phyloP scores from a whole-genome alignment of 495 filamentous ascomycete genomes.

The Hyaloscypha bicolor region DNA sequence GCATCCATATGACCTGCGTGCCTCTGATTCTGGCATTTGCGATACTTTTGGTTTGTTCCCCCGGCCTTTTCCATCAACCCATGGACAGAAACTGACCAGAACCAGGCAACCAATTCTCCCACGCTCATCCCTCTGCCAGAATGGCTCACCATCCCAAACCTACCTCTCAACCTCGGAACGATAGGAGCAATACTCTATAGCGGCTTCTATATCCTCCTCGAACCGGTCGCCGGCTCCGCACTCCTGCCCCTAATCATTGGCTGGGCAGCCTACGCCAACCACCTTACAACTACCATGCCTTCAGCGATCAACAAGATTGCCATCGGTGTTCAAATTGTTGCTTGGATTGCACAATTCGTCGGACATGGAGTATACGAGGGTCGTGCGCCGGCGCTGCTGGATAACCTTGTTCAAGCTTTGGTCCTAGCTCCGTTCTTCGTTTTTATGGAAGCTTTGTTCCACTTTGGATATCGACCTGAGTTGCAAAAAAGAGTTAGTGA shows the following conservation, averaged over 20 bases:
- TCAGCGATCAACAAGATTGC: conserved; percentile 70
- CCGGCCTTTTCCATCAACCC: conserved; percentile 3
- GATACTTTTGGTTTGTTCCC: conserved; percentile 70
- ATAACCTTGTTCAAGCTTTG: conserved; percentile 88
- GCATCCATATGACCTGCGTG: conserved; percentile 89
- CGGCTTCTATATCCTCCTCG: conserved; percentile 85
- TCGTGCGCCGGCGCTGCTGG: conserved; percentile 82
- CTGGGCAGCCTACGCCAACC: conserved; percentile 72
- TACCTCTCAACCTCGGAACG: conserved; percentile 81
- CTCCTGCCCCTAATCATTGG: conserved; percentile 73
- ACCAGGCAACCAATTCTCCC: conserved; percentile 76
- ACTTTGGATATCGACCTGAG: conserved; percentile 85
- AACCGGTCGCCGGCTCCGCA: conserved; percentile 83
- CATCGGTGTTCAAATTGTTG: conserved; percentile 64
- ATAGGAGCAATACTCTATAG: conserved; percentile 70
- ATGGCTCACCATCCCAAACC: conserved; percentile 69
- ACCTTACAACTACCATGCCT: conserved; percentile 68
- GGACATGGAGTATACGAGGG: conserved; percentile 91
- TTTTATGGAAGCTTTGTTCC: conserved; percentile 94
- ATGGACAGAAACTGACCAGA: conserved; percentile 8
- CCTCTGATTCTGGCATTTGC: conserved; percentile 79
- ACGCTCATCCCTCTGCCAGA: conserved; percentile 70
- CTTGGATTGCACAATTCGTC: conserved; percentile 87
- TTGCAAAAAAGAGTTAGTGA: conserved; percentile 78
- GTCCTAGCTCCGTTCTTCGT: conserved; percentile 98